Evolutionary conservation across 805 yeast genomes (phyloP), one percentile per base, ranked within the genome.

Genomic region (Metschnikowia similis): DNA sequence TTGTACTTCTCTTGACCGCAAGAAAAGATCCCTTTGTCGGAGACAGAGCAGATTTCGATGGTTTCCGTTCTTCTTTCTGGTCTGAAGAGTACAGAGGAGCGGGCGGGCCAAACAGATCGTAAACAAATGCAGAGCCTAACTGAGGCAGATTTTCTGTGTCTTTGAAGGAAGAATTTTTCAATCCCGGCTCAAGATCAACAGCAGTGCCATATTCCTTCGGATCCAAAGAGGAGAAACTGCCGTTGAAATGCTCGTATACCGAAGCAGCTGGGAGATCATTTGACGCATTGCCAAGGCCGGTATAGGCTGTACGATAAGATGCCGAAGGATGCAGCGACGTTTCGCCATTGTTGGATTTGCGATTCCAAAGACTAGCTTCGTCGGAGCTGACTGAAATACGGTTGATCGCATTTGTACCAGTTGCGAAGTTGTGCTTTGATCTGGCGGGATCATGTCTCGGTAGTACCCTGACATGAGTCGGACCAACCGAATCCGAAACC

Each of bases 401-500:
- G 8, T 39, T 39, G 8, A 47, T 42, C 11, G 51, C 26, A 41
- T 48, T 27, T 31, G 51, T 32, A 28, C 38, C 26, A 8, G 53
- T 16, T 21, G 38, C 31, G 29, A 47, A 35, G 28, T 45, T 48
- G 4, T 53, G 35, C 38, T 44, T 41, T 16, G 54, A 44, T 13
- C 32, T 38, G 34, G 50, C 30, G 9, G 52, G 41, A 11, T 49
- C 55, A 7, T 47, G 52, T 29, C 41, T 47, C 48, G 50, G 50
- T 49, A 48, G 51, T 13, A 21, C 45, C 30, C 37, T 48, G 16
- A 67, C 72, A 37, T 59, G 66, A 14, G 67, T 61, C 5, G 72
- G 74, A 36, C 65, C 72, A 17, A 56, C 56, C 5, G 62, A 42
- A 34, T 54, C 57, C 10, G 63, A 50, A 26, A 60, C 61, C n/a